Evolutionary conservation across 495 filamentous ascomycete species (phyloP), one percentile per base, ranked within the genome.

Genomic region (Cenococcum geophilum): DNA sequence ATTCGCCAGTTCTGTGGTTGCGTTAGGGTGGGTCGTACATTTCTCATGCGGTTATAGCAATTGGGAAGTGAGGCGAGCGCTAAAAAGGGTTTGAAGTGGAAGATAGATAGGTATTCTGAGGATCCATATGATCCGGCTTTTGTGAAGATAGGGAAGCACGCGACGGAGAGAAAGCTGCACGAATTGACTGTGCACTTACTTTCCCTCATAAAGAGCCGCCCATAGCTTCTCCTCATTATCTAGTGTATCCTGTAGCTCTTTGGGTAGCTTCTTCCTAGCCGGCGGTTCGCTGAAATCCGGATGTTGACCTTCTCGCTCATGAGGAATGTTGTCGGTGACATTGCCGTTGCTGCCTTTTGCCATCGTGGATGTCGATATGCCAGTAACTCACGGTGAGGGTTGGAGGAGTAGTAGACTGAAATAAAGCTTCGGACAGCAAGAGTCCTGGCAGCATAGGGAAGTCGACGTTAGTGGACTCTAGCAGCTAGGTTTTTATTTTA

Each of bases 161-260:
- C 60, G 56, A 51, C 48, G 40, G 36, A 36, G 21, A 54, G 59
- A 62, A 62, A 27, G 48, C 11, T 37, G 27, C 27, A 56, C 34
- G 18, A 27, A 18, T 3, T 32, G 6, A 32, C 2, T 32, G 3
- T 32, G 27, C n/a, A 87, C 91, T 62, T 83, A 95, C 89, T 85
- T 89, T 74, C 89, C 85, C 56, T 87, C 82, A 66, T 86, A 86
- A 11, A 95, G 74, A 64, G 88, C 81, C 59, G 92, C 87, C 72
- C 87, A 89, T 62, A 92, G 85, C 49, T 82, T 84, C 18, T 91
- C 89, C 1, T 95, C 85, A 37, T 79, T 82, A 63, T 95, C 89
- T 2, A 92, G 76, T 6, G 88, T 82, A 45, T 83, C 85, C 68
- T 96, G 89, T 6, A 92, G 74, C 14, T 79, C 77, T 16, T 80